phyloP scores from a whole-genome alignment of 345 rosid genomes.

The Gossypium bickii region DNA sequence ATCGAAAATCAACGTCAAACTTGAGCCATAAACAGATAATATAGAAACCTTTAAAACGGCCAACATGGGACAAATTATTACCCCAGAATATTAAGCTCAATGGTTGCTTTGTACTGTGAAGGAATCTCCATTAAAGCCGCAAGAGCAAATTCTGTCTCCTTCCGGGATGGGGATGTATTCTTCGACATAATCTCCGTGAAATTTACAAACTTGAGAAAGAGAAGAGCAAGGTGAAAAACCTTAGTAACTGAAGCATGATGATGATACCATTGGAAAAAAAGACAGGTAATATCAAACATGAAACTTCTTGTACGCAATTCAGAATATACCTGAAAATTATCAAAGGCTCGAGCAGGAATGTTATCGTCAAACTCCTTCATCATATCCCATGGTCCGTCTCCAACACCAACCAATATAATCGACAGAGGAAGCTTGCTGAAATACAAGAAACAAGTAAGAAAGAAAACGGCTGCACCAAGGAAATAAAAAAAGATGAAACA shows the following conservation, averaged over 20 bases:
- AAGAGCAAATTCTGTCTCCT: constrained; percentile 88
- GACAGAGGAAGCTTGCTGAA: constrained; percentile 6
- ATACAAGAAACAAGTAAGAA: neutral
- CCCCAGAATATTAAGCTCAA: constrained; percentile 83
- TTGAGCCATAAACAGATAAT: neutral
- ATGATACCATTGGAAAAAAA: neutral
- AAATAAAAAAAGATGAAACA: constrained; percentile 8
- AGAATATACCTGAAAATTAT: constrained; percentile 11
- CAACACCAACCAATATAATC: constrained; percentile 4
- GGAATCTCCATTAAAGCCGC: constrained; percentile 96
- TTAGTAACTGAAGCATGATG: neutral
- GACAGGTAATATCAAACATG: neutral
- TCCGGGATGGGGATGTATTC: constrained; percentile 48
- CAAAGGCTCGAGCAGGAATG: constrained; percentile 49
- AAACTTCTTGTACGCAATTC: neutral
- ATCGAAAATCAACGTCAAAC: neutral
- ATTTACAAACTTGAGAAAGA: constrained; percentile 66
- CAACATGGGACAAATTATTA: constrained; percentile 20
- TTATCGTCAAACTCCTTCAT: constrained; percentile 97
- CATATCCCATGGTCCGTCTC: constrained; percentile 97
- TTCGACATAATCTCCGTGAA: constrained; percentile 87
- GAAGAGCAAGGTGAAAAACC: neutral
- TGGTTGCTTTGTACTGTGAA: constrained; percentile 81
- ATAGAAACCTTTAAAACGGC: neutral
- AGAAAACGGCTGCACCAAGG: neutral